Evolutionary conservation across 192 early-diverging fungal genomes (phyloP), one percentile per base, ranked within the genome.

Genomic region (Backusella australiensis): DNA sequence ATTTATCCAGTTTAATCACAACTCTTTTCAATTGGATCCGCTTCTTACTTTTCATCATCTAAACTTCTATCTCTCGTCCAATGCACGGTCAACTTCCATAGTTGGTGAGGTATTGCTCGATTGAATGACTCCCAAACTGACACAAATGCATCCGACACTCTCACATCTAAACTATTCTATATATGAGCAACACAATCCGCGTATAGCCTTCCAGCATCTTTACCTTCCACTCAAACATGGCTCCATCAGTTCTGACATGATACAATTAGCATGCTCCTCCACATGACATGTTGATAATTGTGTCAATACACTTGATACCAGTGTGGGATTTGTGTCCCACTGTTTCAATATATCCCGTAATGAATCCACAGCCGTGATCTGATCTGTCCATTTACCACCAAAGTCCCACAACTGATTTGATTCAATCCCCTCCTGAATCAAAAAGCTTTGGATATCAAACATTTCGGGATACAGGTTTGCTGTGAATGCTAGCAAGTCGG

Each of bases 401-500:
- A 49, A 49, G 46, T 71, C 17, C 39, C 41, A 71, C 2, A 71
- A 15, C 26, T 14, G 11, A 15, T 49, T 26, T 6, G 41, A 71
- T 44, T 72, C 73, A 35, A 67, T 68, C 4, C 52, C 82, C 73
- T 83, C 79, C 19, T 73, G 59, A 2, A 70, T 49, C 4, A 83
- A n/a, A 12, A 83, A 78, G 52, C 73, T 81, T 12, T 41, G 69
- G 59, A 85, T 73, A 39, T 85, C 81, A 32, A 85, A 82, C 15
- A 82, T 68, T 34, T 85, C 81, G 11, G 84, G 84, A 63, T 75
- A 85, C 34, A 77, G 56, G 32, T 71, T 75, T 38, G 84, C 81
- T 9, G 76, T 69, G 4, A 82, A 73, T 21, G 53, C 65, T 4
- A 83, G 35, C 29, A 85, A 52, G 66, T 85, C 84, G 49, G 84